Evolutionary conservation across 352 stramenopile genomes (phyloP).

Genomic region (Achlya hypogyna): DNA sequence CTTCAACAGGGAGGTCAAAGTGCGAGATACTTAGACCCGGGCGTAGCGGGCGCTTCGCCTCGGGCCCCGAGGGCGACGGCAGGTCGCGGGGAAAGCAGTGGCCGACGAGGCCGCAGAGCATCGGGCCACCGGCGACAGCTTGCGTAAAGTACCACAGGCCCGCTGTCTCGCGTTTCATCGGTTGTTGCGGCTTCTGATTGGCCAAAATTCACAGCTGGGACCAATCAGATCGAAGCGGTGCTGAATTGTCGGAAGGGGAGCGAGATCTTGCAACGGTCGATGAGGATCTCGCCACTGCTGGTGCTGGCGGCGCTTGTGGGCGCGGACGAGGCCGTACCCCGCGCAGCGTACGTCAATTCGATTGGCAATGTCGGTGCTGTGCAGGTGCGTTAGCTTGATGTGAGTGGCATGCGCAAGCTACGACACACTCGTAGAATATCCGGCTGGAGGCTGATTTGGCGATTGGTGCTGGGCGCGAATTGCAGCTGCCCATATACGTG

Average conservation of each 20-base stretch:
- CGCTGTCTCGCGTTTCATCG: too few relatives aligned
- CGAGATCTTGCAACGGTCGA: background rate
- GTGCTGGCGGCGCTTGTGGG: too few relatives aligned
- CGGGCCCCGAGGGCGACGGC: background rate
- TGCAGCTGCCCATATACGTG: conserved; percentile 57
- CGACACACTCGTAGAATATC: conserved; percentile 29
- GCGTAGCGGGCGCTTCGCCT: background rate
- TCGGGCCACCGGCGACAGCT: background rate
- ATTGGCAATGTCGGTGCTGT: conserved; percentile 5
- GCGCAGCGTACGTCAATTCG: conserved; percentile 4
- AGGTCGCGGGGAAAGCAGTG: conserved; percentile 8
- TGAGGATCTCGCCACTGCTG: background rate
- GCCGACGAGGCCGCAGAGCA: conserved; percentile 10
- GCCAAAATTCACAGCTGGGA: background rate
- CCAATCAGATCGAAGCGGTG: background rate
- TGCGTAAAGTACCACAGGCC: background rate
- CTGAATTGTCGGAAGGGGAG: background rate
- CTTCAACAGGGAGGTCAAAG: background rate
- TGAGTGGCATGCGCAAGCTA: background rate
- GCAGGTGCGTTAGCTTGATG: background rate
- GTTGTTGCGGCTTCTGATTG: background rate
- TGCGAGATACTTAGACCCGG: background rate
- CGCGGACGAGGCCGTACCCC: background rate
- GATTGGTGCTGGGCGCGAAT: conserved; percentile 59
- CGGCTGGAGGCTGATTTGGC: conserved; percentile 57